Conservation (phyloP, 2,329 filamentous ascomycete genomes). For the Coniella vitis region DNA sequence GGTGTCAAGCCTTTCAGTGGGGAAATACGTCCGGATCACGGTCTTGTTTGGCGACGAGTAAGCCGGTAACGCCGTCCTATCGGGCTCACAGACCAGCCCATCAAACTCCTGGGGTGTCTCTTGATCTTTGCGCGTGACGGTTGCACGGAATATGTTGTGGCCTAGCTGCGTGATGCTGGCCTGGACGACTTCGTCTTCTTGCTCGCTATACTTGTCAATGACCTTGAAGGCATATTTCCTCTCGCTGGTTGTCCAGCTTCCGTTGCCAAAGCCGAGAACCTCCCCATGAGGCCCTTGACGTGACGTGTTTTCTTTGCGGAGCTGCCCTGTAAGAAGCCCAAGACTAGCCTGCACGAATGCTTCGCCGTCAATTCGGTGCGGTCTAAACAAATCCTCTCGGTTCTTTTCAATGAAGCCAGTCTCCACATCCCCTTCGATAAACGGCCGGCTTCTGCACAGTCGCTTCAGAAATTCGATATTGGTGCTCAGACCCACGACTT, state of each 20-base stretch:
- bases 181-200: conserved; percentile 56
- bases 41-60: conserved; percentile 23
- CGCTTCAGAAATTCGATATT: conserved; percentile 96
- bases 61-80: conserved; percentile 17
- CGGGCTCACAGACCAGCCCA: conserved; percentile 38
- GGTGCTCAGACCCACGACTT: conserved; percentile 86
- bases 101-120: conserved; percentile 34
- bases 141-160: conserved; percentile 39
- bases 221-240: conserved; percentile 47
- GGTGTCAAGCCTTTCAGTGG: conserved; percentile 69
- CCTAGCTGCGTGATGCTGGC: conserved; percentile 43
- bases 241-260: conserved; percentile 31
- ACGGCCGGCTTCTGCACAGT: conserved; percentile 73
- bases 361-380: conserved; percentile 56
- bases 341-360: conserved; percentile 83
- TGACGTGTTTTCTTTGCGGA: conserved; percentile 22
- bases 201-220: conserved; percentile 55
- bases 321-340: conserved; percentile 54
- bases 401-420: conserved; percentile 95
- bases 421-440: conserved; percentile 82
- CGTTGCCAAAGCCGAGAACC: conserved; percentile 48
- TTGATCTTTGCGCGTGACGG: conserved; percentile 35
- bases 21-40: conserved; percentile 67
- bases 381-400: conserved; percentile 67
- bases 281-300: conserved; percentile 37